Percentiles rank a stretch among this genome's conserved stretches.
These are phyloP conservation scores for Peronospora belbahrii DNA, from an alignment of 352 stramenopile species.

Conservation along the genomic window DNA sequence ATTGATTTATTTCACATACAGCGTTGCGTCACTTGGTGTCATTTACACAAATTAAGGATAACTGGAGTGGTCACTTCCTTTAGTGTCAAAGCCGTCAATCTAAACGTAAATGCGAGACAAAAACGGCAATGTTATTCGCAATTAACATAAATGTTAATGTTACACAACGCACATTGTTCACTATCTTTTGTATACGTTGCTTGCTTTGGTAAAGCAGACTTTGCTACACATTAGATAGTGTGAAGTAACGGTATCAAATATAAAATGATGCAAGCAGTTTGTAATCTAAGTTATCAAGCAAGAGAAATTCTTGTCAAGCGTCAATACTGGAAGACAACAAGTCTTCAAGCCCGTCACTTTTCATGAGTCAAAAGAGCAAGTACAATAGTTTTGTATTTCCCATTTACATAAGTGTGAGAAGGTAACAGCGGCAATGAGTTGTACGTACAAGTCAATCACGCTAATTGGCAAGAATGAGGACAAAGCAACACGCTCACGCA, in stretches of 20 bases:
- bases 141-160: no score
- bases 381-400: constrained; percentile 16
- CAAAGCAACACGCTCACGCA: background rate
- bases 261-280: constrained; percentile 37
- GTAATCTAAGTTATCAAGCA: constrained; percentile 31
- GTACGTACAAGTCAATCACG: background rate
- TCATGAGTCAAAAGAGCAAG: constrained; percentile 11
- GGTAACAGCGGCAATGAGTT: constrained; percentile 9
- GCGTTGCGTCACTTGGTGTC: no score
- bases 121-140: constrained; percentile 71
- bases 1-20: no score
- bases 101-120: no score
- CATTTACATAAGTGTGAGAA: constrained; percentile 8
- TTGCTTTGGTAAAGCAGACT: background rate
- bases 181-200: constrained; percentile 65
- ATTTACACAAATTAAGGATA: no score
- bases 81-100: no score
- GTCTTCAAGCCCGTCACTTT: constrained; percentile 41
- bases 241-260: background rate
- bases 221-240: background rate
- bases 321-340: constrained; percentile 64
- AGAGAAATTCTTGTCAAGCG: constrained; percentile 62
- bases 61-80: no score
- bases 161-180: constrained; percentile 56
- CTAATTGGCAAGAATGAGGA: background rate